phyloP scores from a whole-genome alignment of 352 stramenopile genomes.

The Pythium aphanidermatum region DNA sequence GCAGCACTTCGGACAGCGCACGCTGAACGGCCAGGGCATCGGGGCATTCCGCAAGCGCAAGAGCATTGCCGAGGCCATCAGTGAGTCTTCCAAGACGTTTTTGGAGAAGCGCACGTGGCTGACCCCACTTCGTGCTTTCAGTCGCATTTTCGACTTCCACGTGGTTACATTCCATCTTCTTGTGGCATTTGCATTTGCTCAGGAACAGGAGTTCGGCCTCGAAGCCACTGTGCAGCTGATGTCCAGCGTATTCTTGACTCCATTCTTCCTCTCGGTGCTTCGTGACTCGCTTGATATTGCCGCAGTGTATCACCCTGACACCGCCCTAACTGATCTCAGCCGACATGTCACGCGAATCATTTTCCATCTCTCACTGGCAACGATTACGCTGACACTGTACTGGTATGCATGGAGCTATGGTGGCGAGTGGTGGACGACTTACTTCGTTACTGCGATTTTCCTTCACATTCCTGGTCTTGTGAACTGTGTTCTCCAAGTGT shows the following conservation, averaged over 20 bases:
- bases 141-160: slow-evolving; percentile 97
- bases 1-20: slow-evolving; percentile 41
- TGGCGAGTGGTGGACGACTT: slow-evolving; percentile 56
- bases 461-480: slow-evolving; percentile 65
- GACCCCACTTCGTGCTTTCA: slow-evolving; percentile 92
- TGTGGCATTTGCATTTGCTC: slow-evolving; percentile 87
- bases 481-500: slow-evolving; percentile 74
- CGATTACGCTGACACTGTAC: slow-evolving; percentile 65
- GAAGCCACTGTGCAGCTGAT: slow-evolving; percentile 78
- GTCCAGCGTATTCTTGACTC: slow-evolving; percentile 92
- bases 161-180: slow-evolving; percentile 96
- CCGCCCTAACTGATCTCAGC: slow-evolving; percentile 48
- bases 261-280: slow-evolving; percentile 80
- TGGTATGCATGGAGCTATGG: slow-evolving; percentile 72
- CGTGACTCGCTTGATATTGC: slow-evolving; percentile 92
- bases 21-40: slow-evolving; percentile 16
- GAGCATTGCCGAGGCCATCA: slow-evolving; percentile 88
- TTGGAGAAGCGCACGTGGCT: slow-evolving; percentile 97
- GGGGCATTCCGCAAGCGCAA: slow-evolving; percentile 45
- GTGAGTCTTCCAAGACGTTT: slow-evolving; percentile 94
- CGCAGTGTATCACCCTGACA: slow-evolving; percentile 60
- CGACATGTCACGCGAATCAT: slow-evolving; percentile 86
- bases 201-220: slow-evolving; percentile 89
- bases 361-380: slow-evolving; percentile 52
- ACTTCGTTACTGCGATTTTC: slow-evolving; percentile 43